A percentile compares a stretch with the other conserved stretches of the same genome.
These are phyloP conservation scores for Botrytis deweyae DNA, from an alignment of 2,329 filamentous ascomycete genomes.

Conservation along the genomic window DNA sequence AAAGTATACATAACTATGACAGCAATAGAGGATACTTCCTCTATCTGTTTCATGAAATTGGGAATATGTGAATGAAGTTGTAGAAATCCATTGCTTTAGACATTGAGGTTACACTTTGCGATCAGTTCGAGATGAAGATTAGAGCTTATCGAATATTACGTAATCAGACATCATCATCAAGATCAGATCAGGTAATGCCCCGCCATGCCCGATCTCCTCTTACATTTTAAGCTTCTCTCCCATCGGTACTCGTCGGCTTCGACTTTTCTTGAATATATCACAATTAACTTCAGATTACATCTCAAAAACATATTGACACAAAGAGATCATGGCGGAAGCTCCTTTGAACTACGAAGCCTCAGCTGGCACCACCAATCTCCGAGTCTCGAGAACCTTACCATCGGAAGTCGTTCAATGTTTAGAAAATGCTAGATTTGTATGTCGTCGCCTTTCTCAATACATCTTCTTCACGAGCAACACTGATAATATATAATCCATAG, in stretches of 20 bases:
- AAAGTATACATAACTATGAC: not conserved
- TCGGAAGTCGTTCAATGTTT: slow-evolving; percentile 86
- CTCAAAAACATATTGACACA: too few species aligned
- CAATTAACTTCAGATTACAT: not conserved
- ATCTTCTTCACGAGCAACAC: not conserved
- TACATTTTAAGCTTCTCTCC: not conserved
- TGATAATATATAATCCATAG: slow-evolving; percentile 45
- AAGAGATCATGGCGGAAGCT: slow-evolving; percentile 11
- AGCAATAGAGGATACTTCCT: not conserved
- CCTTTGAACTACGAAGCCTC: slow-evolving; percentile 71
- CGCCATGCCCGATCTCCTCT: slow-evolving; percentile 7
- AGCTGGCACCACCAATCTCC: slow-evolving; percentile 64
- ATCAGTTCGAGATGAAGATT: not conserved
- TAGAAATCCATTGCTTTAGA: not conserved
- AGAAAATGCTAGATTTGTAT: slow-evolving; percentile 90
- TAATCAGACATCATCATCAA: not conserved
- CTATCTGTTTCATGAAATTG: not conserved
- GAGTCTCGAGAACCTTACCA: slow-evolving; percentile 69
- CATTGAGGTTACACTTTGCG: not conserved
- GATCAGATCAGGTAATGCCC: not conserved
- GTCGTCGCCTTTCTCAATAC: slow-evolving; percentile 35
- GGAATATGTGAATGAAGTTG: not conserved
- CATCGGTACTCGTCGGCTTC: not conserved
- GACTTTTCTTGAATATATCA: not conserved
- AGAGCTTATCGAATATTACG: not conserved